Conservation (phyloP, 768 basidiomycete genomes). For the Sarcomyxa edulis region DNA sequence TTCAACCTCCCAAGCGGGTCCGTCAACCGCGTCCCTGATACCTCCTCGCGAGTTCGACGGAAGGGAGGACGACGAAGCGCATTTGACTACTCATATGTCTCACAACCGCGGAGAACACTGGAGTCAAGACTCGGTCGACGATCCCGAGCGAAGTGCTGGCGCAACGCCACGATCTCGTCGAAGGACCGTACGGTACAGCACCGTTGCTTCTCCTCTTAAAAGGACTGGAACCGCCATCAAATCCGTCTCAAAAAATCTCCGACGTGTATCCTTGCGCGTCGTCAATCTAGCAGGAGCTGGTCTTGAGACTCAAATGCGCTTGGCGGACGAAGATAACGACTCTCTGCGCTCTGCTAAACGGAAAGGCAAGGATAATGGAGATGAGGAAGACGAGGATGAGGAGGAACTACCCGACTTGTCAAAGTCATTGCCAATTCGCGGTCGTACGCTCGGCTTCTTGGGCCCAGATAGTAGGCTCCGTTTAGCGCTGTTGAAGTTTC, state of each 20-base stretch:
- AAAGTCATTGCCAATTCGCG: slow-evolving; percentile 53
- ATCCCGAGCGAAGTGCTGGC: slow-evolving; percentile 45
- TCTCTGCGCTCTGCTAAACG: neutral
- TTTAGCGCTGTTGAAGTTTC: slow-evolving; percentile 54
- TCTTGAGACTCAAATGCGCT: slow-evolving; percentile 52
- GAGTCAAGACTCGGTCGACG: slow-evolving; percentile 25
- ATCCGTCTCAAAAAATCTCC: slow-evolving; percentile 49
- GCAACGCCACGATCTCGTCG: slow-evolving; percentile 32
- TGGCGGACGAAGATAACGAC: slow-evolving; percentile 43
- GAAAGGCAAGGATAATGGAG: slow-evolving; percentile 2
- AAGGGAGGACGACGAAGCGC: slow-evolving; percentile 54
- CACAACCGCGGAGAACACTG: slow-evolving; percentile 24
- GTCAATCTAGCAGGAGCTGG: slow-evolving; percentile 68
- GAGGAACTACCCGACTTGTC: slow-evolving; percentile 38
- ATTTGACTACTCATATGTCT: slow-evolving; percentile 51
- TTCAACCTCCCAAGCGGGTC: slow-evolving; percentile 36
- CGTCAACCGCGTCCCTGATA: slow-evolving; percentile 51
- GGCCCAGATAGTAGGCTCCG: slow-evolving; percentile 65
- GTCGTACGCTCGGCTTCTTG: slow-evolving; percentile 74
- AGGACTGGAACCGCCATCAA: slow-evolving; percentile 57
- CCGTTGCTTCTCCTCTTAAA: slow-evolving; percentile 52
- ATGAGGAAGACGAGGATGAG: slow-evolving; percentile 28
- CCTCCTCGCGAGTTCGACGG: slow-evolving; percentile 25
- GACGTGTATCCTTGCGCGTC: slow-evolving; percentile 71
- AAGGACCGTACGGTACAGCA: slow-evolving; percentile 46